A percentile compares a stretch with the other conserved stretches of the same genome.
Evolutionary conservation across 2,329 filamentous ascomycete genomes (phyloP).

Genomic region (Diplodia sapinea): DNA sequence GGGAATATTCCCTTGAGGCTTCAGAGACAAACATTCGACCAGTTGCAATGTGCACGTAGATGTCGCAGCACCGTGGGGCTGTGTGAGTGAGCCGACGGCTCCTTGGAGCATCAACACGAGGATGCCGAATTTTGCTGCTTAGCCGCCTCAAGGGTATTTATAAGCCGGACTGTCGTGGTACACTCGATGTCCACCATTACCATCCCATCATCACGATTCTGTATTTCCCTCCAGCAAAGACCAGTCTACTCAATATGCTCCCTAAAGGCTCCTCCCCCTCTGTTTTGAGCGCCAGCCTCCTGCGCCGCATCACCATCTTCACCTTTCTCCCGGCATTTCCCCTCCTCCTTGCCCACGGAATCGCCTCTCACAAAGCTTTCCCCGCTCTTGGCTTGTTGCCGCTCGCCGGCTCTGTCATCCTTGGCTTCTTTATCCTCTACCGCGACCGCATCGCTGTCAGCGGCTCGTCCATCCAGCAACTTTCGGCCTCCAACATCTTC

Average conservation of each 20-base stretch:
- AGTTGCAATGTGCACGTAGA: background rate
- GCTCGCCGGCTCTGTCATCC: constrained; percentile 9
- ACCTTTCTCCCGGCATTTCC: constrained; percentile 10
- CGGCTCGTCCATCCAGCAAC: constrained; percentile 16
- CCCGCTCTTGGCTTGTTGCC: constrained; percentile 18
- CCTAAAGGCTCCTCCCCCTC: background rate
- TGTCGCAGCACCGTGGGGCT: background rate
- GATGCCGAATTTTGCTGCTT: background rate
- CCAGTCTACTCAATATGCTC: background rate
- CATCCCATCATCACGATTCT: background rate
- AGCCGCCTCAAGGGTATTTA: background rate
- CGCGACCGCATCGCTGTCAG: constrained; percentile 4
- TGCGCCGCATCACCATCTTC: constrained; percentile 6
- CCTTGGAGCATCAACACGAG: background rate
- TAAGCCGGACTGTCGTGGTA: background rate
- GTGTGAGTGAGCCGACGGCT: background rate
- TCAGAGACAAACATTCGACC: background rate
- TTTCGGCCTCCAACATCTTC: constrained; percentile 10
- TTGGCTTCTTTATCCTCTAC: background rate
- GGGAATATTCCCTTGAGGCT: background rate
- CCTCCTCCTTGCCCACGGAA: constrained; percentile 16
- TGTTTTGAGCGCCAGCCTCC: background rate
- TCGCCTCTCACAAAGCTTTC: background rate
- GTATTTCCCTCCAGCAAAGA: background rate
- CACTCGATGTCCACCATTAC: background rate